Percentiles rank a stretch among this genome's conserved stretches.
phyloP scores from a whole-genome alignment of 2,329 filamentous ascomycete genomes.

The Didymella segeticola region DNA sequence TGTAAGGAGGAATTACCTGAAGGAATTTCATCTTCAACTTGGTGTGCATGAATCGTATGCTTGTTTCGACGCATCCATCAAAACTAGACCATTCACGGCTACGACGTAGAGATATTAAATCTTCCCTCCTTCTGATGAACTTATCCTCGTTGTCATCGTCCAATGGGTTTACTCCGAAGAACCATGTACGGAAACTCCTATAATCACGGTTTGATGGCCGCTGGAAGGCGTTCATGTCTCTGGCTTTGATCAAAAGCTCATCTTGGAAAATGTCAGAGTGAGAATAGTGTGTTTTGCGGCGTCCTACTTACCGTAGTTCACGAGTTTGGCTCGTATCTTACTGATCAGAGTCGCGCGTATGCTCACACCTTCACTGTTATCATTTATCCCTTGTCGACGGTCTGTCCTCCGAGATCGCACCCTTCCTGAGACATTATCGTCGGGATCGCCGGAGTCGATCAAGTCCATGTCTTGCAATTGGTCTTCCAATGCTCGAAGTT shows the following conservation, averaged over 20 bases:
- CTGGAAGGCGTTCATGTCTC: conserved; percentile 43
- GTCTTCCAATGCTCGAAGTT: conserved; percentile 40
- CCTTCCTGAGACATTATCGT: no score
- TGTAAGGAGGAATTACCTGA: not conserved
- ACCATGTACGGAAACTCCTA: conserved; percentile 39
- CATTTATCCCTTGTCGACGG: not conserved
- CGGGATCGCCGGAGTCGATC: not conserved
- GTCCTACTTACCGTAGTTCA: conserved; percentile 22
- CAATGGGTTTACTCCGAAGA: conserved; percentile 36
- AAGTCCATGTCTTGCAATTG: conserved; percentile 18
- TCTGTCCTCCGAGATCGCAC: no score
- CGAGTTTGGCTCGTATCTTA: conserved; percentile 23
- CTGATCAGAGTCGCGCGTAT: conserved; percentile 3
- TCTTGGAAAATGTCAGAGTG: conserved; percentile 19
- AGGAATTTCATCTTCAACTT: no score
- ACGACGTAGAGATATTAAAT: conserved; percentile 42
- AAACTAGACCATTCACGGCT: conserved; percentile 48
- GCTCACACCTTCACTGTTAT: not conserved
- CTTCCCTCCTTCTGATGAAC: conserved; percentile 45
- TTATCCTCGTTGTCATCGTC: conserved; percentile 29
- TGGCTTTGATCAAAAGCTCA: conserved; percentile 42
- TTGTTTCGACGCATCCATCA: conserved; percentile 42
- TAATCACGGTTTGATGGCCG: conserved; percentile 44
- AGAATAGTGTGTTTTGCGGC: no score
- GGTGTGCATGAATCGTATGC: not conserved